phyloP scores from a whole-genome alignment of 805 yeast genomes.

The Saccharomycopsis fodiens region DNA sequence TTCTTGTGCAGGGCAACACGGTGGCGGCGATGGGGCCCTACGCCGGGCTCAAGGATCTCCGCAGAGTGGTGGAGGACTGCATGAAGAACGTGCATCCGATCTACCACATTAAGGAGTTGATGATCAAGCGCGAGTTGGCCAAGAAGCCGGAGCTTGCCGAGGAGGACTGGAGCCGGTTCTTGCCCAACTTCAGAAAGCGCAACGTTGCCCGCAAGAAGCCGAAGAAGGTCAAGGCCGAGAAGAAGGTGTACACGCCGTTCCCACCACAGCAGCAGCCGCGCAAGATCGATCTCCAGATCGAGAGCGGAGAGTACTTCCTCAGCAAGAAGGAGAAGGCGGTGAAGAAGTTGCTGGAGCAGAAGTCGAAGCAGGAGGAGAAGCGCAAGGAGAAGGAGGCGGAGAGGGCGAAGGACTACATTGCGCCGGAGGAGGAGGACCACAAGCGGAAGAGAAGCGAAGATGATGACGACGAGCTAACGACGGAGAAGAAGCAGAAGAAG shows the following conservation, averaged over 20 bases:
- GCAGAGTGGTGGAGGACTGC: constrained; percentile 95
- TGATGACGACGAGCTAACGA: constrained; percentile 24
- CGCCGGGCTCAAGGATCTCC: constrained; percentile 83
- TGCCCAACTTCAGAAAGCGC: constrained; percentile 94
- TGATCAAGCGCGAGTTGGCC: constrained; percentile 94
- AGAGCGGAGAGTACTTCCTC: constrained; percentile 96
- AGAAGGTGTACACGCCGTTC: constrained; percentile 93
- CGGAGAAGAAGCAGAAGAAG: constrained; percentile 5
- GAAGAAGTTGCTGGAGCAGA: constrained; percentile 66
- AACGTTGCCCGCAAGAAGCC: constrained; percentile 92
- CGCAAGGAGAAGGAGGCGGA: constrained; percentile 59
- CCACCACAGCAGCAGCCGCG: constrained; percentile 97
- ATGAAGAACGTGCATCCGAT: constrained; percentile 97
- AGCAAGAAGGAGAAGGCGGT: constrained; percentile 75
- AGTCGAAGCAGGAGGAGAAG: constrained; percentile 67
- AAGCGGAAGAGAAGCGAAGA: constrained; percentile 27
- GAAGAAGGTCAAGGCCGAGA: constrained; percentile 42
- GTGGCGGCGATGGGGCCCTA: constrained; percentile 96
- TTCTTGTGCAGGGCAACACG: constrained; percentile 94
- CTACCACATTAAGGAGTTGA: constrained; percentile 91
- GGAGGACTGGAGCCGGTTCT: constrained; percentile 94
- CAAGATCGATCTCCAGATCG: constrained; percentile 94
- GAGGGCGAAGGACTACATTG: constrained; percentile 69
- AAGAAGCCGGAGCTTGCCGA: constrained; percentile 91
- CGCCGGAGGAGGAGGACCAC: constrained; percentile 71